Conservation (phyloP, 140 eudicot genomes). For the Erigeron philadelphicus region DNA sequence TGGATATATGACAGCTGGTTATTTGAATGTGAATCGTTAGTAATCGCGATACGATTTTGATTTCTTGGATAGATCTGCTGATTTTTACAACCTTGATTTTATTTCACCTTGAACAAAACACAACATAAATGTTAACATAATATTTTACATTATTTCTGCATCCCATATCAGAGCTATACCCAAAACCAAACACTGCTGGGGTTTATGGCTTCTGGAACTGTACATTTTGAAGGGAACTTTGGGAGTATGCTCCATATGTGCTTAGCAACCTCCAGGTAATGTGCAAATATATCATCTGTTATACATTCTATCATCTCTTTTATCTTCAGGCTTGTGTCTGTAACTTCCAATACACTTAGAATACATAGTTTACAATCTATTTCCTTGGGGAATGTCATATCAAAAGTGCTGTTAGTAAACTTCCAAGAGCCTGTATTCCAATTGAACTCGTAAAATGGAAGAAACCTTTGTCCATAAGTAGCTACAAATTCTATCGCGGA, state of each 20-base stretch:
- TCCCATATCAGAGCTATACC: constrained; percentile 21
- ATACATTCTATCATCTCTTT: neutral
- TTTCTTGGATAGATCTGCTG: too few relatives aligned
- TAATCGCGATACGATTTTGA: too few relatives aligned
- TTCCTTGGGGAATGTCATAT: constrained; percentile 13
- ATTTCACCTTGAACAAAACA: too few relatives aligned
- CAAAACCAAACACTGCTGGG: constrained; percentile 30
- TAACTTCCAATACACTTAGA: constrained; percentile 9
- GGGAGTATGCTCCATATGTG: constrained; percentile 40
- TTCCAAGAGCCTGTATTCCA: constrained; percentile 73
- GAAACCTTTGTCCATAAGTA: constrained; percentile 64
- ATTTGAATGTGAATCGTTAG: too few relatives aligned
- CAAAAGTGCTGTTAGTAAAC: constrained; percentile 25
- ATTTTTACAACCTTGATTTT: too few relatives aligned
- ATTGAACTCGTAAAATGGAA: constrained; percentile 50
- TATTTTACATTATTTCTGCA: too few relatives aligned
- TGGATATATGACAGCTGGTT: too few relatives aligned
- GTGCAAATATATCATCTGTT: constrained; percentile 19
- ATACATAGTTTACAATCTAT: constrained; percentile 1
- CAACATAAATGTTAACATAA: too few relatives aligned
- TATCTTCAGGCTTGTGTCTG: neutral
- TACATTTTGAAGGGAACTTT: constrained; percentile 34
- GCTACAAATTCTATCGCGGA: constrained; percentile 58
- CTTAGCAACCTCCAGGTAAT: constrained; percentile 46
- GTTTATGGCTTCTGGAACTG: constrained; percentile 40